Conservation (phyloP, 257 asterid genomes). For the Solanum infundibuliforme region DNA sequence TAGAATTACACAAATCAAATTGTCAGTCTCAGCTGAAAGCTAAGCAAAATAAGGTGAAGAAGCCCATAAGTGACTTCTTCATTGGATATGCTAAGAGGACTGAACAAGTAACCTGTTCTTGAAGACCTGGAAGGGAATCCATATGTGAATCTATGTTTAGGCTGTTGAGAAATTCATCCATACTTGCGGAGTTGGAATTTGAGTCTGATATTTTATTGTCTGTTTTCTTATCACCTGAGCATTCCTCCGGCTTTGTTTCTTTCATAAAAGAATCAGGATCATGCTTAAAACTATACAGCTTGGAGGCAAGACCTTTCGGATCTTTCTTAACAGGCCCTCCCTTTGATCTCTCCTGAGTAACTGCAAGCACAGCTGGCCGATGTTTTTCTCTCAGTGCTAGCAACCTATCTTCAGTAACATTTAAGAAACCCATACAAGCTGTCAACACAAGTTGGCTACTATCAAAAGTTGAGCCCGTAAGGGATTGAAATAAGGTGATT, state of each 20-base stretch:
- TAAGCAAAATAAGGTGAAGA: neutral
- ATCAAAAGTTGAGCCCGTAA: constrained; percentile 78
- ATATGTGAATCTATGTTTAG: constrained; percentile 43
- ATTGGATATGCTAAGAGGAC: neutral
- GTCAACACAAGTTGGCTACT: constrained; percentile 96
- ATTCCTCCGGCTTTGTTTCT: constrained; percentile 34
- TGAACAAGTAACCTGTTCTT: constrained; percentile 56
- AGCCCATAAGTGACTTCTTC: neutral
- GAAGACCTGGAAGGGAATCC: constrained; percentile 71
- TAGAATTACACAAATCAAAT: neutral
- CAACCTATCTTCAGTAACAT: constrained; percentile 54
- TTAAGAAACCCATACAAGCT: constrained; percentile 85
- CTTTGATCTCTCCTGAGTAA: constrained; percentile 56
- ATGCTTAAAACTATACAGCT: constrained; percentile 81
- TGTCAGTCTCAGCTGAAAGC: neutral
- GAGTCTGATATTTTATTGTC: constrained; percentile 11
- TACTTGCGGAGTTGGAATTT: constrained; percentile 32
- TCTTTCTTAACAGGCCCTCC: constrained; percentile 46
- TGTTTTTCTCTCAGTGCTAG: constrained; percentile 61
- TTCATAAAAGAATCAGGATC: constrained; percentile 28
- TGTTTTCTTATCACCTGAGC: constrained; percentile 21
- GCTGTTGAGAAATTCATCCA: constrained; percentile 46
- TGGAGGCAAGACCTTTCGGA: constrained; percentile 69
- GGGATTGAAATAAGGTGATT: constrained; percentile 65
- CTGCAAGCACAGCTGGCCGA: constrained; percentile 56